Percentiles rank a stretch among this genome's conserved stretches.
phyloP scores from a whole-genome alignment of 192 early-diverging fungal genomes.

The Phycomyces blakesleeanus region DNA sequence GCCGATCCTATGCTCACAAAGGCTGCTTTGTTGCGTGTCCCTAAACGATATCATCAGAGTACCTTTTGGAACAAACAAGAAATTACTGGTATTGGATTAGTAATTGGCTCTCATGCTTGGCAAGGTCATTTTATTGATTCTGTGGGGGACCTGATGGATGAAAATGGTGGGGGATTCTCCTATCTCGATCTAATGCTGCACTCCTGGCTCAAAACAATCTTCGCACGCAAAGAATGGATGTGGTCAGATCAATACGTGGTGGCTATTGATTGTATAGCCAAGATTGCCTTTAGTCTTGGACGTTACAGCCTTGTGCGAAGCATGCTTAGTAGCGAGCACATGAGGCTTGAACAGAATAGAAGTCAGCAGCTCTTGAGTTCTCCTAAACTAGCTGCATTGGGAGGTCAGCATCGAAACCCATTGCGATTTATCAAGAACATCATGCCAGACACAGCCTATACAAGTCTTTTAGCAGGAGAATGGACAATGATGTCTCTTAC shows the following conservation, averaged over 20 bases:
- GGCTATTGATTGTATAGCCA: constrained; percentile 22
- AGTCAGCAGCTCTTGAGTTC: neutral
- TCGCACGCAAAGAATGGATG: constrained; percentile 28
- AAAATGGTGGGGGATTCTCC: constrained; percentile 29
- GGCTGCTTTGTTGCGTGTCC: constrained; percentile 10
- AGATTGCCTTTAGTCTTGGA: constrained; percentile 18
- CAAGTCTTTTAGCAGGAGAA: constrained; percentile 47
- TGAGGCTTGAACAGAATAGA: constrained; percentile 12
- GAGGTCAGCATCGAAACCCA: constrained; percentile 8
- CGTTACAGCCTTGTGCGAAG: constrained; percentile 8
- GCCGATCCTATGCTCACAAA: constrained; percentile 34
- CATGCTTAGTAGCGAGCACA: constrained; percentile 16
- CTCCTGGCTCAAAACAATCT: constrained; percentile 32
- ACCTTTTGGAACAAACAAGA: neutral
- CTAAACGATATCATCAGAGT: neutral
- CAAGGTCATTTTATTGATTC: constrained; percentile 29
- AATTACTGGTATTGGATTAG: constrained; percentile 14
- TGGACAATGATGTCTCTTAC: constrained; percentile 45
- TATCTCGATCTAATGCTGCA: constrained; percentile 33
- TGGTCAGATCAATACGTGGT: constrained; percentile 23
- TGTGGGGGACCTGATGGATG: constrained; percentile 16
- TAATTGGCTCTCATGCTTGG: constrained; percentile 31
- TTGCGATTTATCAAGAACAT: constrained; percentile 37
- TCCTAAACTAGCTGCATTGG: neutral
- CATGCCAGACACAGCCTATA: constrained; percentile 36